Percentiles rank a stretch among this genome's conserved stretches.
phyloP scores from a whole-genome alignment of 164 flowering plant species.

The Aristolochia contorta region DNA sequence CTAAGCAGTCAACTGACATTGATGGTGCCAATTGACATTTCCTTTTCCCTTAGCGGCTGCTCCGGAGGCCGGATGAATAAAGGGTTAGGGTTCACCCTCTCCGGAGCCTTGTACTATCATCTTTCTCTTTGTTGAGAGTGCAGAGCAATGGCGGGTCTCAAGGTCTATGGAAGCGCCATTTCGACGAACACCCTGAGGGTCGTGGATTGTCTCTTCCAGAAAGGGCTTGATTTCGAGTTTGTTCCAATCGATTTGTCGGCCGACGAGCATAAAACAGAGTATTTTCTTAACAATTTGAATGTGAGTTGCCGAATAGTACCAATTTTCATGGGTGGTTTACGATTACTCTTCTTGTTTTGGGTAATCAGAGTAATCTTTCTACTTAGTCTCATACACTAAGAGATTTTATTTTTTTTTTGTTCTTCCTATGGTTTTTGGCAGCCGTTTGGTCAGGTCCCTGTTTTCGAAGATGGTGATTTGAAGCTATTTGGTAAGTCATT shows the following conservation, averaged over 20 bases:
- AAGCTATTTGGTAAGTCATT: conserved; percentile 42
- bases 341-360: too few species aligned
- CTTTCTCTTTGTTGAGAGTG: too few species aligned
- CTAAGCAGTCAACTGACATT: too few species aligned
- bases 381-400: not conserved
- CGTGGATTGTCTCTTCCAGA: conserved; percentile 7
- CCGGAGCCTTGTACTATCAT: too few species aligned
- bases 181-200: conserved; percentile 9
- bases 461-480: conserved; percentile 45
- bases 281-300: not conserved
- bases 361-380: too few species aligned
- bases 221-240: conserved; percentile 8
- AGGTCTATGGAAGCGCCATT: conserved; percentile 10
- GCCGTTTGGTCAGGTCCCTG: conserved; percentile 22
- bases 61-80: too few species aligned
- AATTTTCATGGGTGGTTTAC: too few species aligned
- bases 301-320: too few species aligned
- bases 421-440: not conserved
- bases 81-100: too few species aligned
- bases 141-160: conserved; percentile 17
- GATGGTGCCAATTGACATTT: too few species aligned
- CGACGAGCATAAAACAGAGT: conserved; percentile 4
- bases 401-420: too few species aligned
- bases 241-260: conserved; percentile 4
- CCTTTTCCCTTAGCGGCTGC: too few species aligned